Conservation (phyloP, 1,139 yeast species). For the Nakaseomyces sp. region DNA sequence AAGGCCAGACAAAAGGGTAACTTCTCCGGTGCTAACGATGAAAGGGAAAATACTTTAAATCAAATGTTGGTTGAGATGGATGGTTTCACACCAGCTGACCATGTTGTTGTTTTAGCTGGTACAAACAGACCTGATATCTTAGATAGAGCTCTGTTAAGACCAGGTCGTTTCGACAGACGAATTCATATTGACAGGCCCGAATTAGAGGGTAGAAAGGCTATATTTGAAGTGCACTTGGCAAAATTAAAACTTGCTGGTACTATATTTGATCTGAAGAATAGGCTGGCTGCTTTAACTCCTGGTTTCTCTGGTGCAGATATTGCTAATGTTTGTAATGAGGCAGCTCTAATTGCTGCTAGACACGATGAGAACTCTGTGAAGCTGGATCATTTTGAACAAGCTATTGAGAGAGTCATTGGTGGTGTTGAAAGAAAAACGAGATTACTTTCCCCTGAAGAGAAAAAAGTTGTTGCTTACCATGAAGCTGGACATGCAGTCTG, state of each 20-base stretch:
- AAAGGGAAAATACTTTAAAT: constrained; percentile 91
- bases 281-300: constrained; percentile 91
- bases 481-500: constrained; percentile 99
- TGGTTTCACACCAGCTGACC: constrained; percentile 83
- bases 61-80: constrained; percentile 97
- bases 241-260: constrained; percentile 48
- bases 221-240: constrained; percentile 73
- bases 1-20: constrained; percentile 81
- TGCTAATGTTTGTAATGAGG: constrained; percentile 94
- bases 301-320: constrained; percentile 98
- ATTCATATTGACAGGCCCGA: constrained; percentile 88
- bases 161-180: constrained; percentile 95
- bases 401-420: constrained; percentile 94
- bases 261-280: constrained; percentile 58
- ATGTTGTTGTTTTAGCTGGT: constrained; percentile 95
- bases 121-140: constrained; percentile 91
- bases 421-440: constrained; percentile 89
- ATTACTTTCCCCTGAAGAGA: constrained; percentile 74
- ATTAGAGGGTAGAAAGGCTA: constrained; percentile 85
- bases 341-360: constrained; percentile 94
- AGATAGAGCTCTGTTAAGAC: constrained; percentile 88
- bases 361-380: constrained; percentile 59
- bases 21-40: constrained; percentile 83
- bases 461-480: constrained; percentile 86
- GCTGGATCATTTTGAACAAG: constrained; percentile 80